A percentile compares a stretch with the other conserved stretches of the same genome.
phyloP scores from a whole-genome alignment of 306 rosid genomes.

The Glycine tomentella region DNA sequence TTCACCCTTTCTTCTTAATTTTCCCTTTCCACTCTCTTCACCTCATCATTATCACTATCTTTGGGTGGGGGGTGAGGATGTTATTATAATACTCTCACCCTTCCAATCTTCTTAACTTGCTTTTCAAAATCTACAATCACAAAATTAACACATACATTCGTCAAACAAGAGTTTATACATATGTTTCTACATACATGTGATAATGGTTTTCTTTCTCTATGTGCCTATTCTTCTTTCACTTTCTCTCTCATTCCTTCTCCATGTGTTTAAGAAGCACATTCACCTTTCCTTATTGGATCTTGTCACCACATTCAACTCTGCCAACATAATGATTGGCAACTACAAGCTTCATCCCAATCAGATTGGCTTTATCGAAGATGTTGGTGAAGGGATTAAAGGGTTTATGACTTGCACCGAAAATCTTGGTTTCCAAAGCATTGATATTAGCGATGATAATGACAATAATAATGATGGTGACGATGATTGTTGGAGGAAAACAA shows the following conservation, averaged over 20 bases:
- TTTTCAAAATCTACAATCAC: background rate
- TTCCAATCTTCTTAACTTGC: background rate
- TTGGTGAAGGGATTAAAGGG: slow-evolving; percentile 49
- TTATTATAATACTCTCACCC: slow-evolving; percentile 54
- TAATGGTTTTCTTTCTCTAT: slow-evolving; percentile 24
- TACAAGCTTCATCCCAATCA: background rate
- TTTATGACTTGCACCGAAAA: slow-evolving; percentile 63
- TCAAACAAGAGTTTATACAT: background rate
- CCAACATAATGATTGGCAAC: too few relatives aligned
- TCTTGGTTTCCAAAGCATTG: slow-evolving; percentile 67
- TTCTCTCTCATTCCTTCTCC: slow-evolving; percentile 39
- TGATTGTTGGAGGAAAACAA: background rate
- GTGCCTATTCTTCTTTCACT: slow-evolving; percentile 20
- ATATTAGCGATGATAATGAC: slow-evolving; percentile 25
- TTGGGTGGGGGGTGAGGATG: slow-evolving; percentile 45
- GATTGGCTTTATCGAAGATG: slow-evolving; percentile 45
- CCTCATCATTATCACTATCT: slow-evolving; percentile 47
- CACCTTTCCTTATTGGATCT: slow-evolving; percentile 46
- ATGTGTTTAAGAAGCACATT: slow-evolving; percentile 51
- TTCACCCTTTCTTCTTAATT: slow-evolving; percentile 15
- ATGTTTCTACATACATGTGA: background rate
- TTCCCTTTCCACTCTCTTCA: slow-evolving; percentile 18
- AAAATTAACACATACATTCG: background rate
- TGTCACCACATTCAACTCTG: background rate
- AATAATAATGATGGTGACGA: too few relatives aligned